A percentile compares a stretch with the other conserved stretches of the same genome.
These are phyloP conservation scores for Sophora flavescens DNA, from an alignment of 306 rosid species.

Conservation along the genomic window DNA sequence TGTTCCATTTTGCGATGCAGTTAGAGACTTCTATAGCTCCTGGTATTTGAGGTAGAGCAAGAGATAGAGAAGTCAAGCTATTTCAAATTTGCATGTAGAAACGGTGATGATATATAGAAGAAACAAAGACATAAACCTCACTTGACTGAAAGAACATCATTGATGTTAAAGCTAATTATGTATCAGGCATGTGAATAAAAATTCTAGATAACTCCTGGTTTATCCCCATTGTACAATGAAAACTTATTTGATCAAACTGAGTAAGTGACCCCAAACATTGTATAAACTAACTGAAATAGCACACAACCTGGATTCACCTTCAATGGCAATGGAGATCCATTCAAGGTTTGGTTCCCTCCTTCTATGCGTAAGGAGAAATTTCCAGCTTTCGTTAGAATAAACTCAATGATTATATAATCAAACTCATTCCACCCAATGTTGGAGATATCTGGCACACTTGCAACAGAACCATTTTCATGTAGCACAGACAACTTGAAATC, in stretches of 20 bases:
- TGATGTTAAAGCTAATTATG: not conserved
- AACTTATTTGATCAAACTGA: not conserved
- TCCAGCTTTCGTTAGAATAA: constrained; percentile 65
- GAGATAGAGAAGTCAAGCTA: constrained; percentile 34
- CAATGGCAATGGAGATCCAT: constrained; percentile 73
- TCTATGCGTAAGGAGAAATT: constrained; percentile 60
- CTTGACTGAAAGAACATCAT: constrained; percentile 7
- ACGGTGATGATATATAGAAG: not conserved
- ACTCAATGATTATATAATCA: constrained; percentile 69
- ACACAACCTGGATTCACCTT: constrained; percentile 82
- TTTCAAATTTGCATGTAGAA: not conserved
- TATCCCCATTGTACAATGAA: not conserved
- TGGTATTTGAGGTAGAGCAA: constrained; percentile 37
- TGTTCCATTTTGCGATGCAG: constrained; percentile 68
- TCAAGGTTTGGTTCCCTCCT: constrained; percentile 75
- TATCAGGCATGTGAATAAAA: not conserved
- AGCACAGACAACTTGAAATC: constrained; percentile 61
- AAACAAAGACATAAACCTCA: constrained; percentile 2
- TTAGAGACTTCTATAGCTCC: constrained; percentile 76
- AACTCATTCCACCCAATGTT: constrained; percentile 74
- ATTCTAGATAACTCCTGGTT: not conserved
- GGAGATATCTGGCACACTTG: constrained; percentile 57
- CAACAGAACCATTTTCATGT: constrained; percentile 62
- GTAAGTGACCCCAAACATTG: not conserved
- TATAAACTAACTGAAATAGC: constrained; percentile 8